Conservation (phyloP, 257 asterid species). For the Verbascum thapsus region DNA sequence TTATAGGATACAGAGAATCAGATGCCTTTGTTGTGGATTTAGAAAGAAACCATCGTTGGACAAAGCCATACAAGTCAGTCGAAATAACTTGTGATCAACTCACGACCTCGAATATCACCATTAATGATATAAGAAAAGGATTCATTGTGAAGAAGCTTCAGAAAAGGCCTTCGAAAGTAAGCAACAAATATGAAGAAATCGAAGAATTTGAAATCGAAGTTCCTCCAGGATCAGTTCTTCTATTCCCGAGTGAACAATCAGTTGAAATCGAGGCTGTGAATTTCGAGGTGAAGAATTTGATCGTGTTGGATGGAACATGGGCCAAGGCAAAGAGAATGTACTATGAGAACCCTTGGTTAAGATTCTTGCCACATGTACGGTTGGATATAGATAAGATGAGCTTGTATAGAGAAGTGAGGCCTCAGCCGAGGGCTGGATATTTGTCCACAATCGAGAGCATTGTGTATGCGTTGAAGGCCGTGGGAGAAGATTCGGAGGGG, state of each 20-base stretch:
- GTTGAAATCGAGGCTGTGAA: slow-evolving; percentile 42
- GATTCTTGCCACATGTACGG: slow-evolving; percentile 70
- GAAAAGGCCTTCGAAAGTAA: slow-evolving; percentile 34
- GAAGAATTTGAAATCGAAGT: slow-evolving; percentile 61
- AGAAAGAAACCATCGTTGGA: neutral
- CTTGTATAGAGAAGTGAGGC: slow-evolving; percentile 87
- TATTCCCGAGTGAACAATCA: slow-evolving; percentile 75
- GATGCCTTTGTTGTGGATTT: neutral
- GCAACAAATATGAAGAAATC: too few species aligned
- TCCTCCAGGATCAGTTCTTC: slow-evolving; percentile 68
- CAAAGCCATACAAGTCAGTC: slow-evolving; percentile 17
- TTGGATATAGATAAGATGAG: slow-evolving; percentile 60
- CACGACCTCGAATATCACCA: slow-evolving; percentile 32
- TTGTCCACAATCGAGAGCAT: slow-evolving; percentile 94
- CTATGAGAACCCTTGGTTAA: slow-evolving; percentile 89
- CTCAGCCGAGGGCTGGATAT: slow-evolving; percentile 78
- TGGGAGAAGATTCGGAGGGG: slow-evolving; percentile 57
- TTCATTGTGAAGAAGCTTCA: slow-evolving; percentile 56
- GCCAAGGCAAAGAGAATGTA: slow-evolving; percentile 93
- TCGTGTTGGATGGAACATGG: slow-evolving; percentile 91
- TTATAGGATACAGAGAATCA: too few species aligned
- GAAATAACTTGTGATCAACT: slow-evolving; percentile 39
- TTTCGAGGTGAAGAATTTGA: slow-evolving; percentile 69
- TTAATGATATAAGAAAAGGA: slow-evolving; percentile 43
- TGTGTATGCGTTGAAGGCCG: slow-evolving; percentile 77